Percentiles rank a stretch among this genome's conserved stretches.
These are phyloP conservation scores for Brassica cretica DNA, from an alignment of 345 rosid species.

Conservation along the genomic window DNA sequence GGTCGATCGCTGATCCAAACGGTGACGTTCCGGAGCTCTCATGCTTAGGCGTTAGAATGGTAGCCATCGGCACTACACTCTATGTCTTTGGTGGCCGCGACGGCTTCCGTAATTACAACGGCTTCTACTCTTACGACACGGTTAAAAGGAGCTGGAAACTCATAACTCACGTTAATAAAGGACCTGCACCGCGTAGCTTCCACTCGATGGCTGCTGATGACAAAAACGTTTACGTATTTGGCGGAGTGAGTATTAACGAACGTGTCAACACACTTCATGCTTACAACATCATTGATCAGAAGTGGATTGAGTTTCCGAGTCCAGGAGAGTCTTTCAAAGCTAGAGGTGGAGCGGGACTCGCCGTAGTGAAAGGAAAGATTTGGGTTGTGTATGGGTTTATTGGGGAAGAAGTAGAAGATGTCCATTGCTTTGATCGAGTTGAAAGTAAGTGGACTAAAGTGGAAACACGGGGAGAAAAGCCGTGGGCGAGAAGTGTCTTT, in stretches of 20 bases:
- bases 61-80: conserved; percentile 28
- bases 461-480: no score
- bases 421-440: no score
- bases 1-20: conserved; percentile 28
- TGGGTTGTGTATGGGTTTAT: no score
- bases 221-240: not conserved
- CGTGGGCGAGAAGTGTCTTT: no score
- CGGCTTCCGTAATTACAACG: conserved; percentile 12
- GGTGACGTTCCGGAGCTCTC: conserved; percentile 24
- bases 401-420: no score
- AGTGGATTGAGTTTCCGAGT: no score
- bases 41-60: conserved; percentile 35
- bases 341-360: no score
- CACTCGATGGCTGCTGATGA: conserved; percentile 5
- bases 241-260: not conserved
- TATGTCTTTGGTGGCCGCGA: conserved; percentile 29
- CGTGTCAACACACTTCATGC: no score
- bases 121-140: conserved; percentile 33
- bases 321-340: no score
- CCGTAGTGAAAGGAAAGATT: no score
- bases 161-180: conserved; percentile 10
- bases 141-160: conserved; percentile 29
- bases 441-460: no score
- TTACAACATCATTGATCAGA: no score
- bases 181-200: conserved; percentile 34